A percentile compares a stretch with the other conserved stretches of the same genome.
phyloP scores from a whole-genome alignment of 148 eudicot genomes.

The Cornus florida region DNA sequence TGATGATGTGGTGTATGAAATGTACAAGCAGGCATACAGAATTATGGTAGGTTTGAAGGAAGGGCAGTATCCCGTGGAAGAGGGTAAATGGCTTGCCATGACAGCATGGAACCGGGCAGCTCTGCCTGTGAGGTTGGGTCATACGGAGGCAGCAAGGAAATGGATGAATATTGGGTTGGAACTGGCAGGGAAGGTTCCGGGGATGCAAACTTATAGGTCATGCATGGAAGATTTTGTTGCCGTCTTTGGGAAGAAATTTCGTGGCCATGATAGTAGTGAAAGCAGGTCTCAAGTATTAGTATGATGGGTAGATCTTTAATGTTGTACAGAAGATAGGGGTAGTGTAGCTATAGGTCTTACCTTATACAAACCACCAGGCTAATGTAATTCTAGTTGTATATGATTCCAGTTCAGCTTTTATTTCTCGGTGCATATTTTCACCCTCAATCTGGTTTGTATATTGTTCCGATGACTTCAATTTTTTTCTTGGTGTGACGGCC shows the following conservation, averaged over 20 bases:
- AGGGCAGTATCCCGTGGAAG: slow-evolving; percentile 77
- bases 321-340: background rate
- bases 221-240: slow-evolving; percentile 85
- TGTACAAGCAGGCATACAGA: slow-evolving; percentile 80
- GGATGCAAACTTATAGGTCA: slow-evolving; percentile 65
- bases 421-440: too few relatives aligned
- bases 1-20: slow-evolving; percentile 56
- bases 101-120: slow-evolving; percentile 98
- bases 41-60: slow-evolving; percentile 93
- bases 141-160: slow-evolving; percentile 61
- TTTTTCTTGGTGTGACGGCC: too few relatives aligned
- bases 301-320: background rate
- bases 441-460: too few relatives aligned
- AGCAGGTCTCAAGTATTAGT: slow-evolving; percentile 14
- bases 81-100: slow-evolving; percentile 93
- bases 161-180: slow-evolving; percentile 91
- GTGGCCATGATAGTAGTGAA: slow-evolving; percentile 23
- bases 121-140: slow-evolving; percentile 66
- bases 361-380: background rate
- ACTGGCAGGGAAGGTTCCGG: slow-evolving; percentile 74
- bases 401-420: background rate
- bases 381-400: too few relatives aligned
- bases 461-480: too few relatives aligned
- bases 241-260: slow-evolving; percentile 51
- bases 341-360: background rate